Conservation (phyloP, 805 yeast species). For the Wickerhamiella qilinensis region DNA sequence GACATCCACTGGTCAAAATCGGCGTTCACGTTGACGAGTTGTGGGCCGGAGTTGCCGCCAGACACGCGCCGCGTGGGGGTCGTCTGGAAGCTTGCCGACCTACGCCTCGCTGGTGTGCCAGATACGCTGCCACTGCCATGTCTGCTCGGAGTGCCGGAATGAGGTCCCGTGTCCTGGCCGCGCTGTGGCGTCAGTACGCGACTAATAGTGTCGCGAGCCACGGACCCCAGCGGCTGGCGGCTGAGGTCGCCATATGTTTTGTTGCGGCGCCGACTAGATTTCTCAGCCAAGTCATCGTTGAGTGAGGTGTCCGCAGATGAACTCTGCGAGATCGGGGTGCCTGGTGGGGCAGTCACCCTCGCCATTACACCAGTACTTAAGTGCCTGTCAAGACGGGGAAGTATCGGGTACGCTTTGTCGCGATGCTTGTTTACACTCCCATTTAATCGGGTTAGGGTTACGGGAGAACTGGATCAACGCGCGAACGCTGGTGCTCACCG, state of each 20-base stretch:
- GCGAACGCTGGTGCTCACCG: too few species aligned
- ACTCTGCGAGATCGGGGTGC: not conserved
- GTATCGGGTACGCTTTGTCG: too few species aligned
- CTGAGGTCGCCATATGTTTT: not conserved
- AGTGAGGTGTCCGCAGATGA: not conserved
- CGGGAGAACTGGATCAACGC: too few species aligned
- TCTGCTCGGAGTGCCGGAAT: too few species aligned
- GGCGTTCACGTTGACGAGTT: constrained; percentile 4
- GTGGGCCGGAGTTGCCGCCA: too few species aligned
- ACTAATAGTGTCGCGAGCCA: not conserved
- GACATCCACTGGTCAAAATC: constrained; percentile 5
- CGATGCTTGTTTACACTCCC: too few species aligned
- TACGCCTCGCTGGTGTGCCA: not conserved
- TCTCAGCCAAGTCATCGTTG: not conserved
- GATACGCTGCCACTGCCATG: too few species aligned
- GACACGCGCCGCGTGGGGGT: not conserved
- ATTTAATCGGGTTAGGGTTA: too few species aligned
- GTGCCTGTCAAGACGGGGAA: too few species aligned
- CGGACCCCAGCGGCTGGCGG: not conserved
- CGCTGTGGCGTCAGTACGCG: not conserved
- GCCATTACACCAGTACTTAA: too few species aligned
- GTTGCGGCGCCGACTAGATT: not conserved
- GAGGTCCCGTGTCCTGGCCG: not conserved
- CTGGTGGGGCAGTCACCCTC: too few species aligned
- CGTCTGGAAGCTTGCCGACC: not conserved